Conservation (phyloP, 2,329 filamentous ascomycete genomes). For the Phialophora macrospora region DNA sequence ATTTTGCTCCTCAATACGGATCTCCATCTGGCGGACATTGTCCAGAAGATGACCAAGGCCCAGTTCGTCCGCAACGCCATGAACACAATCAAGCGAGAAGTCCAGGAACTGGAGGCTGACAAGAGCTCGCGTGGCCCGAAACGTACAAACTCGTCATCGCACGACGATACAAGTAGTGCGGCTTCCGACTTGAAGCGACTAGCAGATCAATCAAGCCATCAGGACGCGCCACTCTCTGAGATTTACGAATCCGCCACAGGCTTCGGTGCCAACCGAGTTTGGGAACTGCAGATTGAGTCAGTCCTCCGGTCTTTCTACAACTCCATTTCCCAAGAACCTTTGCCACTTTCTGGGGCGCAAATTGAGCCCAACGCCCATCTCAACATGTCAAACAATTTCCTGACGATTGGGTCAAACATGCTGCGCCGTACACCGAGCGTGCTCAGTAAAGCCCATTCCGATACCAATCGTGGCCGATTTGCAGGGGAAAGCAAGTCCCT, state of each 20-base stretch:
- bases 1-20: slow-evolving; percentile 95
- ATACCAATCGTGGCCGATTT: slow-evolving; percentile 71
- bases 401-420: slow-evolving; percentile 69
- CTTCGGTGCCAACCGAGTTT: slow-evolving; percentile 72
- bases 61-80: slow-evolving; percentile 98
- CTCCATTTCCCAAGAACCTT: slow-evolving; percentile 83
- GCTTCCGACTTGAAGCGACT: slow-evolving; percentile 28
- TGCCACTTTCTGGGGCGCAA: slow-evolving; percentile 75
- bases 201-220: slow-evolving; percentile 40
- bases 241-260: slow-evolving; percentile 58
- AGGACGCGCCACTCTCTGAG: slow-evolving; percentile 59
- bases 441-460: slow-evolving; percentile 89
- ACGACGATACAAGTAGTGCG: slow-evolving; percentile 17
- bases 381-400: slow-evolving; percentile 60
- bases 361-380: slow-evolving; percentile 44
- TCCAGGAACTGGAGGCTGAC: slow-evolving; percentile 26
- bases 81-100: slow-evolving; percentile 79
- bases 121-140: slow-evolving; percentile 26
- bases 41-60: slow-evolving; percentile 90
- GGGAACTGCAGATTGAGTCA: slow-evolving; percentile 88
- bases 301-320: slow-evolving; percentile 90
- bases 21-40: slow-evolving; percentile 91
- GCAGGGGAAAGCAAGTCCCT: slow-evolving; percentile 66
- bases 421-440: slow-evolving; percentile 87
- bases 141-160: slow-evolving; percentile 18